Percentiles rank a stretch among this genome's conserved stretches.
Evolutionary conservation across 129 eudicot species (phyloP).

Genomic region (Pseudognaphalium luteoalbum): DNA sequence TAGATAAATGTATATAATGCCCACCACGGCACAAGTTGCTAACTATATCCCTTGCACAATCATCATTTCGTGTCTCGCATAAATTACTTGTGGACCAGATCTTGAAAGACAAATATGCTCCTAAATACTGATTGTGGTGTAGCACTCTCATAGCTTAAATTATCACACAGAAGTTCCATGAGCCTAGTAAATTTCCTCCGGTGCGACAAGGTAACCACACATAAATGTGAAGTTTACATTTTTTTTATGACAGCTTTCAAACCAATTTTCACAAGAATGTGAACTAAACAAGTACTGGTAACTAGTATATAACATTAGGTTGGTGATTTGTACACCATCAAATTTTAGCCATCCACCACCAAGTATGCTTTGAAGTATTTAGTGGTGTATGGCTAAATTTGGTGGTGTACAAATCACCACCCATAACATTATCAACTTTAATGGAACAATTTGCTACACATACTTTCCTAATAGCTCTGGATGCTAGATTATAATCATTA

Average conservation of each 20-base stretch:
- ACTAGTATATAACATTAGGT: not conserved
- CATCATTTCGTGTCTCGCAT: not conserved
- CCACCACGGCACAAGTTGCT: not conserved
- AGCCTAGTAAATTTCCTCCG: not conserved
- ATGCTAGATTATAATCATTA: conserved; percentile 9
- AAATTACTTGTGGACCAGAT: not conserved
- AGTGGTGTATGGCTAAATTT: too few species aligned
- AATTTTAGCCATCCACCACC: too few species aligned
- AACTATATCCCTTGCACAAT: not conserved
- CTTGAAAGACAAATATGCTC: not conserved
- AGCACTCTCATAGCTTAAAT: not conserved
- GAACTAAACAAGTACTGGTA: conserved; percentile 3
- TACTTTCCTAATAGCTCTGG: not conserved
- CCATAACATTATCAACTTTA: not conserved
- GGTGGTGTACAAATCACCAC: too few species aligned
- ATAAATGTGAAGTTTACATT: not conserved
- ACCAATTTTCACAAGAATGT: not conserved
- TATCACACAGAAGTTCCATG: too few species aligned
- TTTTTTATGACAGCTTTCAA: not conserved
- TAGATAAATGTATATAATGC: not conserved
- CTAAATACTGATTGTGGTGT: not conserved
- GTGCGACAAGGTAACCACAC: not conserved
- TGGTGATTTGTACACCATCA: too few species aligned
- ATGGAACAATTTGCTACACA: not conserved
- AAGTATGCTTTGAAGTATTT: too few species aligned